Conservation (phyloP, 2,329 filamentous ascomycete genomes). For the Helicocarpus griseus region DNA sequence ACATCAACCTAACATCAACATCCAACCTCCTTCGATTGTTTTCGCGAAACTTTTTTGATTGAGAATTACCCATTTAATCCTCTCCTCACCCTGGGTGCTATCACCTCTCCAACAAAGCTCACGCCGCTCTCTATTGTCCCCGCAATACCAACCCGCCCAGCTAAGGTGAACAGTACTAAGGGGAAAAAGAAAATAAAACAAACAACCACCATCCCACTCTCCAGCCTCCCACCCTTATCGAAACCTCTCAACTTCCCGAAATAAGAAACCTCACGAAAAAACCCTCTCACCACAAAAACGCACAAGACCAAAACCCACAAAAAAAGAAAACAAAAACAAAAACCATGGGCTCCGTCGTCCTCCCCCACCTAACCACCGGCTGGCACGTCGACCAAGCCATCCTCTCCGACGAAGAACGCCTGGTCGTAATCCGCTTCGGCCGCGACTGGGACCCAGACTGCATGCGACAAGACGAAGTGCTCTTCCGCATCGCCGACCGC, state of each 20-base stretch:
- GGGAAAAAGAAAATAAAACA: too few relatives aligned
- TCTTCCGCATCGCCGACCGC: conserved; percentile 85
- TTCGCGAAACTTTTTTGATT: neutral
- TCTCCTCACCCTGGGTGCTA: too few relatives aligned
- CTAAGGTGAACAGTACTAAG: too few relatives aligned
- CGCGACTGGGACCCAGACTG: conserved; percentile 73
- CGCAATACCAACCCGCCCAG: too few relatives aligned
- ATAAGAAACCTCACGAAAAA: neutral
- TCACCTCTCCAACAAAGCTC: too few relatives aligned
- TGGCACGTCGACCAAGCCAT: conserved; percentile 99
- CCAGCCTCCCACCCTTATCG: neutral
- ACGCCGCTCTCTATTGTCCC: too few relatives aligned
- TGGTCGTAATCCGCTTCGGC: conserved; percentile 89
- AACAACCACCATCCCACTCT: too few relatives aligned
- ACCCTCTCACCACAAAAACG: neutral
- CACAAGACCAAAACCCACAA: neutral
- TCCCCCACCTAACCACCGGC: conserved; percentile 81
- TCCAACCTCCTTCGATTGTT: neutral
- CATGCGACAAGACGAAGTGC: conserved; percentile 81
- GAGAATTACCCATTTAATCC: too few relatives aligned
- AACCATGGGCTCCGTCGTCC: conserved; percentile 70
- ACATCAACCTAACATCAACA: neutral
- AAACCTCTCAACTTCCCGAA: neutral
- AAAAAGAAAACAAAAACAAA: neutral
- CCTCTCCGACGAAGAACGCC: conserved; percentile 77